Evolutionary conservation across 1,284 basidiomycete genomes (phyloP), one percentile per base, ranked within the genome.

Genomic region (Sutorius eximius): DNA sequence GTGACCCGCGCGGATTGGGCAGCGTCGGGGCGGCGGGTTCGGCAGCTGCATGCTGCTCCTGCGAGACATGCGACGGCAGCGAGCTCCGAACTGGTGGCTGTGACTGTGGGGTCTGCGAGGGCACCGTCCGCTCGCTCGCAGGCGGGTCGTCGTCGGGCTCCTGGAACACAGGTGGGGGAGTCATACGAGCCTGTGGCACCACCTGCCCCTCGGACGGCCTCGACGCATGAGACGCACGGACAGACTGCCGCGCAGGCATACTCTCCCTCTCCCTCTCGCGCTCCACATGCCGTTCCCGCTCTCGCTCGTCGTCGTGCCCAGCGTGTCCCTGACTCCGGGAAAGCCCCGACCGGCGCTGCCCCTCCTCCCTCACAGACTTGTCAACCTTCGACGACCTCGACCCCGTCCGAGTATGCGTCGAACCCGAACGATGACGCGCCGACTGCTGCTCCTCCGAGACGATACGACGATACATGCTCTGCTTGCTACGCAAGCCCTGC

Each of bases 401-500:
- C 44, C 81, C 80, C 5, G 74, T 73, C 61, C 79, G 77, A n/a
- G 80, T 78, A 57, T 80, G 77, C 24, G 76, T 72, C 0, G 77
- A 68, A 16, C 75, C 77, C 20, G 82, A 81, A 46, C 76, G 76
- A 58, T 82, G 81, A 61, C 76, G 72, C 53, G 57, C 56, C 0
- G 62, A 43, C 0, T 78, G 74, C 56, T 84, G 67, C 45, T 73
- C 75, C 52, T 86, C 86, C 12, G 82, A 82, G 7, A 85, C 79
- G 55, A 89, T 81, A 56, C 80, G 78, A 20, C 87, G 82, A 66
- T 89, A 90, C 56, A 87, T 78, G 30, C 89, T 85, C 72, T 99
- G 97, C 72, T 98, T 98, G 55, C 80, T 82, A 59, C 96, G 91
- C 27, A 99, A 79, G 6, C 95, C 97, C 65, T 95, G 92, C 30